A percentile compares a stretch with the other conserved stretches of the same genome.
Evolutionary conservation across 148 eudicot genomes (phyloP).

Genomic region (Arctostaphylos glauca): DNA sequence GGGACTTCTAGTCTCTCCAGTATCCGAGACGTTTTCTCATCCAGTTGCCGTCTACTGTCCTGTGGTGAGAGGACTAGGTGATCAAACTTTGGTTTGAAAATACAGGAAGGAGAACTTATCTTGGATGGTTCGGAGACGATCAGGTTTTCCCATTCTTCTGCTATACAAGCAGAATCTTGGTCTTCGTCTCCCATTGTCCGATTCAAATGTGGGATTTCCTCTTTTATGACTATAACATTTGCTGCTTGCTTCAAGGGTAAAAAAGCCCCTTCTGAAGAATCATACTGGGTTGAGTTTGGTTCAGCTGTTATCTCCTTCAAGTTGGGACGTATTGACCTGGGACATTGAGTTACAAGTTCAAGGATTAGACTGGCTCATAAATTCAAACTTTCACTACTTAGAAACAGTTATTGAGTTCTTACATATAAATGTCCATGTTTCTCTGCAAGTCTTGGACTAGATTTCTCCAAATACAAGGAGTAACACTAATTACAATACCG

Average conservation of each 20-base stretch:
- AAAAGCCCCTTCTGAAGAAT: slow-evolving; percentile 16
- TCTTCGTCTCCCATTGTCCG: slow-evolving; percentile 18
- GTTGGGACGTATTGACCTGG: slow-evolving; percentile 36
- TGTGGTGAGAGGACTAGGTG: slow-evolving; percentile 23
- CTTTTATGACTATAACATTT: slow-evolving; percentile 23
- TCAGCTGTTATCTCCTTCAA: slow-evolving; percentile 27
- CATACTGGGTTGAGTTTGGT: slow-evolving; percentile 21
- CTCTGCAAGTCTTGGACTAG: neutral
- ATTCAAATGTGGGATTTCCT: slow-evolving; percentile 19
- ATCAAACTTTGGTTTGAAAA: slow-evolving; percentile 40
- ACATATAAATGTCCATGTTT: too few species aligned
- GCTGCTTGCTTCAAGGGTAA: slow-evolving; percentile 19
- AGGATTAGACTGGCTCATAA: slow-evolving; percentile 6
- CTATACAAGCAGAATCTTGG: slow-evolving; percentile 30
- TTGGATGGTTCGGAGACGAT: slow-evolving; percentile 44
- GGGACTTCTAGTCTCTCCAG: slow-evolving; percentile 56
- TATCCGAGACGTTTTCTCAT: slow-evolving; percentile 51
- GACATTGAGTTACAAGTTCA: neutral
- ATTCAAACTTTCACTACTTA: neutral
- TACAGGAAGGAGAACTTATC: slow-evolving; percentile 35
- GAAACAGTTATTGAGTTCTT: neutral
- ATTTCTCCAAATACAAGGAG: neutral
- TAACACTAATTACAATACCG: neutral
- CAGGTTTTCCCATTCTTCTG: slow-evolving; percentile 81
- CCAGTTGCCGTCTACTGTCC: slow-evolving; percentile 31